Percentiles rank a stretch among this genome's conserved stretches.
phyloP scores from a whole-genome alignment of 176 grass and related monocot genomes.

The Pontederia paniculata region DNA sequence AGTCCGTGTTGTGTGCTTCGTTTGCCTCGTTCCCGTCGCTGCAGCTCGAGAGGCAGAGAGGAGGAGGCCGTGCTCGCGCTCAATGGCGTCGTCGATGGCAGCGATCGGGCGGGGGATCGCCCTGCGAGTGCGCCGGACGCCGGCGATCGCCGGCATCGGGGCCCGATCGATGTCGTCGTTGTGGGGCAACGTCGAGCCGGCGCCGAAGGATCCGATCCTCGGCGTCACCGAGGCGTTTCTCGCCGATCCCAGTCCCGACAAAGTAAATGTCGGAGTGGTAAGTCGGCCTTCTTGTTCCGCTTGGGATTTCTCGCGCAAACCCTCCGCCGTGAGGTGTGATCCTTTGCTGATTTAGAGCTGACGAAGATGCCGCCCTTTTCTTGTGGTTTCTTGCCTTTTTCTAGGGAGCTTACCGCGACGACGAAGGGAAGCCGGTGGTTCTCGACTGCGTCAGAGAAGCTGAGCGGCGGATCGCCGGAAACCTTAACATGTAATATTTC shows the following conservation, averaged over 20 bases:
- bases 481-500: constrained; percentile 69
- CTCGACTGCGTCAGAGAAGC: constrained; percentile 86
- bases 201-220: constrained; percentile 93
- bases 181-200: constrained; percentile 72
- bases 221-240: constrained; percentile 97
- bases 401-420: constrained; percentile 94
- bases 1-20: no score
- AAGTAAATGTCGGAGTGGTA: constrained; percentile 90
- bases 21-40: no score
- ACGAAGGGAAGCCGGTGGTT: constrained; percentile 74
- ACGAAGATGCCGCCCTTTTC: no score
- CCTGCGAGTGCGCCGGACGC: background rate
- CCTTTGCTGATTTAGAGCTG: no score
- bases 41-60: no score
- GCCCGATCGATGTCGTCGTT: constrained; percentile 59
- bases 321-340: no score
- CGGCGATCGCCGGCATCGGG: background rate
- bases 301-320: background rate
- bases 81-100: no score
- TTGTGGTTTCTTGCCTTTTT: background rate
- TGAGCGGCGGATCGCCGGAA: constrained; percentile 67
- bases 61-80: no score
- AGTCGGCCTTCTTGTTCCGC: no score
- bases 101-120: no score
- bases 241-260: constrained; percentile 66